Base-by-base conservation (phyloP, 306 rosid genomes). In the Crataegus laevigata region DNA sequence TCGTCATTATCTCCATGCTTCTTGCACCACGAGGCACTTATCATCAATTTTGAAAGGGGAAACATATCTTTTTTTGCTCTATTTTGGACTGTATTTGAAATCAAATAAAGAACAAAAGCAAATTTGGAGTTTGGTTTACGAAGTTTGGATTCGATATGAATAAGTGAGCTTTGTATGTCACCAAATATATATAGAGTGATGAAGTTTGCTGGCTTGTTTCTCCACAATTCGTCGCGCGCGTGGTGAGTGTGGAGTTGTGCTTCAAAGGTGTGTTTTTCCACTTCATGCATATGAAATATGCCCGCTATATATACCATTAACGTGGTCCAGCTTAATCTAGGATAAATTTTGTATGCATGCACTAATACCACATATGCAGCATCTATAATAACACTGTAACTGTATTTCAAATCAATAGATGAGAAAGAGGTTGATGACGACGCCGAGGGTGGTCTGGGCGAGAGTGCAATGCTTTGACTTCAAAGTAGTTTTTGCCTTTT, bases 241-340 rank as follows among this genome's bases (percentile, higher is more conserved):
- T 80, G 83, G 18, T 15, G 72, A 61, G 67, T 52, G 79, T 75
- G 83, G 79, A 59, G n/a, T 34, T 45, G 43, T 22, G 82, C 63
- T 72, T 60, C 11, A 6, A 67, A 65, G 47, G 52, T 79, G 83
- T 74, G 83, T 3, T 59, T 6, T 18, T 42, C 69, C 21, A 66
- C 19, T 28, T 11, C 68, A 60, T 68, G 78, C 71, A 68, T 4
- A 18, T 36, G 50, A n/a, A 66, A 73, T 47, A 45, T 45, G 58
- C 40, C 75, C 3, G 2, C 32, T 47, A 4, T 24, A 51, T 9
- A 11, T 18, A 17, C 26, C 60, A 55, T 11, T 58, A 24, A 6
- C 29, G 70, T 42, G 81, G 71, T 69, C 75, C 80, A 30, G 17
- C 65, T 45, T 43, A 12, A 43, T 14, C 50, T 14, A 43, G 17